Evolutionary conservation across 176 grass and related monocot species (phyloP).

Genomic region (Lolium rigidum): DNA sequence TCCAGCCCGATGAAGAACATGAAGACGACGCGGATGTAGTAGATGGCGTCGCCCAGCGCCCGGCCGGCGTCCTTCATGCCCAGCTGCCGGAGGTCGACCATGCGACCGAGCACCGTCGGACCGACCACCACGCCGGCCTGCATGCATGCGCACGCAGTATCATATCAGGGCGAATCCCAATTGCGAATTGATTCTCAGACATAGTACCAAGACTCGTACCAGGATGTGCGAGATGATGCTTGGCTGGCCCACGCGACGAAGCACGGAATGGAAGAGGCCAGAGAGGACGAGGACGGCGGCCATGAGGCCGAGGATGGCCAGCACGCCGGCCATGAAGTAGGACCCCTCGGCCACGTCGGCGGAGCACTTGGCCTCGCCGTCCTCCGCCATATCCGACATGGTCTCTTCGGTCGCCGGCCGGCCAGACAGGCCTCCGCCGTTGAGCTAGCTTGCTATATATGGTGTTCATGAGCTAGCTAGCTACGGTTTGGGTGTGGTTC

Average conservation of each 20-base stretch:
- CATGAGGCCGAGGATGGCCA: slow-evolving; percentile 56
- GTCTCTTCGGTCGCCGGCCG: slow-evolving; percentile 8
- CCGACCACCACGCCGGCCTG: slow-evolving; percentile 68
- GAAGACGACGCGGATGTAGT: slow-evolving; percentile 60
- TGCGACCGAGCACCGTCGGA: slow-evolving; percentile 45
- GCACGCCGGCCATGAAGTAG: slow-evolving; percentile 45
- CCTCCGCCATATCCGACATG: not conserved
- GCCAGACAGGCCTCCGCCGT: slow-evolving; percentile 23
- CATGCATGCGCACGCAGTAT: not conserved
- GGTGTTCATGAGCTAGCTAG: slow-evolving; percentile 13
- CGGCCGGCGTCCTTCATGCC: slow-evolving; percentile 35
- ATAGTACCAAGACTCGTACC: slow-evolving; percentile 18
- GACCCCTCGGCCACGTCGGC: slow-evolving; percentile 13
- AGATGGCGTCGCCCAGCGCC: slow-evolving; percentile 38
- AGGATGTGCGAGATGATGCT: slow-evolving; percentile 73
- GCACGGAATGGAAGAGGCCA: slow-evolving; percentile 53
- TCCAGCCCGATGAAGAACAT: slow-evolving; percentile 78
- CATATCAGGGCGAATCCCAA: not conserved
- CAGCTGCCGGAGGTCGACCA: slow-evolving; percentile 30
- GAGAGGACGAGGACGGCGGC: slow-evolving; percentile 54
- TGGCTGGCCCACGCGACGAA: slow-evolving; percentile 65
- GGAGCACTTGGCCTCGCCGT: slow-evolving; percentile 15
- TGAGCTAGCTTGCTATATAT: slow-evolving; percentile 9
- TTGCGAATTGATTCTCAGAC: not conserved
- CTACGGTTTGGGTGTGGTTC: not conserved